Evolutionary conservation across 2,329 filamentous ascomycete genomes (phyloP), one percentile per base, ranked within the genome.

Genomic region (Colletotrichum tamarilloi): DNA sequence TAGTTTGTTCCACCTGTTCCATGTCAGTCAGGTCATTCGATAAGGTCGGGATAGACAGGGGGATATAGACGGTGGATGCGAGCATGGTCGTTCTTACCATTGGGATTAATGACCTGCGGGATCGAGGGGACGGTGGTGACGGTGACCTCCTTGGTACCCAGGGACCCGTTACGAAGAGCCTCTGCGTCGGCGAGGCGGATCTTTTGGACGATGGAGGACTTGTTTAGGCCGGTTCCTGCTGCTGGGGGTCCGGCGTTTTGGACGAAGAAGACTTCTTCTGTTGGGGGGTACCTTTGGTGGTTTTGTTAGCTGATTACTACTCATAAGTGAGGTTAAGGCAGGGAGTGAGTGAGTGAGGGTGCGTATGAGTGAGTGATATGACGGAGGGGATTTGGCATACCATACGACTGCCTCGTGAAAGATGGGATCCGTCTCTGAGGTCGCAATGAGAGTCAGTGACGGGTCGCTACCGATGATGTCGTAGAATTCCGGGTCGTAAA

Each of bases 371-470:
- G 38, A 42, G 38, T 19, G 6, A 16, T 19, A 6, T 5, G 38
- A 42, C 6, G 5, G 9, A 3, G 1, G 14, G 0, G 5, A 4
- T 52, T 78, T 0, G 12, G 42, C 42, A 22, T 35, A 73, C 86
- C 87, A 90, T 0, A 88, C 83, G 11, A 88, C 86, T 7, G 88
- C 88, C 75, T 91, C 89, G 67, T 90, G 89, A 57, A 88, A 90
- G 5, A 88, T 76, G 0, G 86, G 87, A 59, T 88, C 82, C 0
- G 78, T 79, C 0, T 81, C 83, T 0, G 85, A 82, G 5, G 84
- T 80, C 1, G 86, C 87, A 8, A 89, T 83, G 16, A 88, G 79
- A 1, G 88, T 88, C 73, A 90, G 77, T 0, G 86, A 85, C 0
- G 88, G 87, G 52, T 85, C 80, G 0, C 77, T 42, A 5, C 88